phyloP scores from a whole-genome alignment of 306 rosid genomes.

The Quercus variabilis region DNA sequence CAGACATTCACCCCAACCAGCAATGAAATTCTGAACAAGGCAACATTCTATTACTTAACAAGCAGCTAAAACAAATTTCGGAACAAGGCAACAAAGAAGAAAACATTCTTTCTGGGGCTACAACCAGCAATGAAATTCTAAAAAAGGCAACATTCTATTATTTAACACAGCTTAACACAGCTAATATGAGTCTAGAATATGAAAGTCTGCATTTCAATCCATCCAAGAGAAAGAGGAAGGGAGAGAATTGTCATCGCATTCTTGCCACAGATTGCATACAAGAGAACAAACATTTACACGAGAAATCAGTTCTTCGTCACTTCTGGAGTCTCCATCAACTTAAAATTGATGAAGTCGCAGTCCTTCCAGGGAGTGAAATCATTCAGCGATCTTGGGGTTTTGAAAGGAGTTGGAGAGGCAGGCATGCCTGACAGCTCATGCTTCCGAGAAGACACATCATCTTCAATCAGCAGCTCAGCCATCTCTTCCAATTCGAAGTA shows the following conservation, averaged over 20 bases:
- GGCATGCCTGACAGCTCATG: conserved; percentile 7
- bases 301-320: conserved; percentile 2
- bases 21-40: neutral
- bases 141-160: neutral
- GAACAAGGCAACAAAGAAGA: neutral
- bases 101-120: neutral
- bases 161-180: neutral
- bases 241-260: neutral
- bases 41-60: neutral
- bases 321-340: conserved; percentile 51
- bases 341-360: conserved; percentile 31
- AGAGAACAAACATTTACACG: neutral
- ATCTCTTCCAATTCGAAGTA: conserved; percentile 39
- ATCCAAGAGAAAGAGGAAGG: neutral
- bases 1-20: too few species aligned
- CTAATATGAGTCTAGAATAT: neutral
- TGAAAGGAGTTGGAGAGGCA: conserved; percentile 42
- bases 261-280: conserved; percentile 19
- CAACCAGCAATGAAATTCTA: neutral
- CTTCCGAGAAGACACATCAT: conserved; percentile 17
- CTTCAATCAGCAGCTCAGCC: conserved; percentile 37
- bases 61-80: neutral
- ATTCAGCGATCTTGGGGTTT: conserved; percentile 38
- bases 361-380: conserved; percentile 34
- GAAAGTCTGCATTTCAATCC: conserved; percentile 2